A percentile compares a stretch with the other conserved stretches of the same genome.
phyloP scores from a whole-genome alignment of 129 eudicot genomes.

The Flaveria sonorensis region DNA sequence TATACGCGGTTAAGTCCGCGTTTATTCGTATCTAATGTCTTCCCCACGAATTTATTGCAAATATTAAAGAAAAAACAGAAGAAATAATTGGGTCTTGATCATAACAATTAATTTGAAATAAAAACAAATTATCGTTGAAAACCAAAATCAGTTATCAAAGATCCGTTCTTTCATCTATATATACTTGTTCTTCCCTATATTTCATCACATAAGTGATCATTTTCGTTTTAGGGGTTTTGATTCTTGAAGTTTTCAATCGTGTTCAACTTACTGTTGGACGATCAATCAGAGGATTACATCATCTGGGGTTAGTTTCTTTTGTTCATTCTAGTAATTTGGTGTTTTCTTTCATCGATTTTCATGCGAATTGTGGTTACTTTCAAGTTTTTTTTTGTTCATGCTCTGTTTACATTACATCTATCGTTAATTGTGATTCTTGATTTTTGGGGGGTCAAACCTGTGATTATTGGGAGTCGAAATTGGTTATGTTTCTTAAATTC shows the following conservation, averaged over 20 bases:
- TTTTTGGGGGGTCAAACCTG: not conserved
- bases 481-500: not conserved
- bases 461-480: not conserved
- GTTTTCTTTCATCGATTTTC: not conserved
- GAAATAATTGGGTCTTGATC: slow-evolving; percentile 25
- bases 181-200: slow-evolving; percentile 12
- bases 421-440: not conserved
- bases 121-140: slow-evolving; percentile 9
- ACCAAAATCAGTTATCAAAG: not conserved
- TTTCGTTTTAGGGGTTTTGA: slow-evolving; percentile 23
- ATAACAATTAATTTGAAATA: not conserved
- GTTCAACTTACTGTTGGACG: not conserved
- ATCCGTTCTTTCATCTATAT: slow-evolving; percentile 23
- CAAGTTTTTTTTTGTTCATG: too few relatives aligned
- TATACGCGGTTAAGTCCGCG: not conserved
- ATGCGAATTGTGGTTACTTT: not conserved
- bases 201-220: slow-evolving; percentile 24
- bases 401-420: too few relatives aligned
- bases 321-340: not conserved
- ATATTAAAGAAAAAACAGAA: too few relatives aligned
- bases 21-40: too few relatives aligned
- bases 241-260: not conserved
- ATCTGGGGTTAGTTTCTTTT: slow-evolving; percentile 37
- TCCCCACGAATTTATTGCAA: too few relatives aligned
- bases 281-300: slow-evolving; percentile 28